A percentile compares a stretch with the other conserved stretches of the same genome.
Evolutionary conservation across 805 yeast genomes (phyloP).

Genomic region (Candida boleticola): DNA sequence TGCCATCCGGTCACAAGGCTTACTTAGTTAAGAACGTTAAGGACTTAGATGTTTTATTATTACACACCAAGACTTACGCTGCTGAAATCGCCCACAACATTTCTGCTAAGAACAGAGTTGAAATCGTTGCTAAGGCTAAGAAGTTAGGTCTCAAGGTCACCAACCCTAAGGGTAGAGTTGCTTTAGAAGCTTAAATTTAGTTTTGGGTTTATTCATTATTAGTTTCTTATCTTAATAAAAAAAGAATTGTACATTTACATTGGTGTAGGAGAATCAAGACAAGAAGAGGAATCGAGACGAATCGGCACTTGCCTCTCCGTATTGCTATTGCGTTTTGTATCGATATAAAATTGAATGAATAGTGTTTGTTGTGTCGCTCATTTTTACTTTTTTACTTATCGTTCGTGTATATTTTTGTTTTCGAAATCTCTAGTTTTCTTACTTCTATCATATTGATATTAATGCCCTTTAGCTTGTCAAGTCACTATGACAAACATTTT

Average conservation of each 20-base stretch:
- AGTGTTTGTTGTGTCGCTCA: too few species aligned
- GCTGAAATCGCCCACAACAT: slow-evolving; percentile 99
- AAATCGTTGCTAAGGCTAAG: slow-evolving; percentile 94
- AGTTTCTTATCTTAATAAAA: slow-evolving; percentile 8
- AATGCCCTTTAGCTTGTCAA: too few species aligned
- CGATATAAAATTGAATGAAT: too few species aligned
- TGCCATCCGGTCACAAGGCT: slow-evolving; percentile 98
- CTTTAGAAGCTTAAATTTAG: slow-evolving; percentile 85
- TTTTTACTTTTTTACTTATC: neutral
- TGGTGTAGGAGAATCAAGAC: slow-evolving; percentile 3
- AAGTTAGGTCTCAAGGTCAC: slow-evolving; percentile 98
- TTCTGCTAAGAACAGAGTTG: slow-evolving; percentile 97
- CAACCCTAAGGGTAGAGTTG: slow-evolving; percentile 98
- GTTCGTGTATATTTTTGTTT: neutral
- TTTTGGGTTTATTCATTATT: slow-evolving; percentile 13
- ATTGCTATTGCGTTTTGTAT: too few species aligned
- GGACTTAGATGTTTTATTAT: slow-evolving; percentile 91
- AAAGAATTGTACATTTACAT: slow-evolving; percentile 14
- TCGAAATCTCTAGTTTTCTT: too few species aligned
- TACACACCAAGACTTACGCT: slow-evolving; percentile 98
- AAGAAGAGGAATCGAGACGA: neutral
- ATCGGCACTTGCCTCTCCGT: too few species aligned
- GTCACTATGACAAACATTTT: too few species aligned
- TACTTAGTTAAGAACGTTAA: slow-evolving; percentile 88
- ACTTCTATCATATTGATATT: too few species aligned